These are phyloP conservation scores for Phytophthora melonis DNA, from an alignment of 352 stramenopile species.

Conservation along the genomic window DNA sequence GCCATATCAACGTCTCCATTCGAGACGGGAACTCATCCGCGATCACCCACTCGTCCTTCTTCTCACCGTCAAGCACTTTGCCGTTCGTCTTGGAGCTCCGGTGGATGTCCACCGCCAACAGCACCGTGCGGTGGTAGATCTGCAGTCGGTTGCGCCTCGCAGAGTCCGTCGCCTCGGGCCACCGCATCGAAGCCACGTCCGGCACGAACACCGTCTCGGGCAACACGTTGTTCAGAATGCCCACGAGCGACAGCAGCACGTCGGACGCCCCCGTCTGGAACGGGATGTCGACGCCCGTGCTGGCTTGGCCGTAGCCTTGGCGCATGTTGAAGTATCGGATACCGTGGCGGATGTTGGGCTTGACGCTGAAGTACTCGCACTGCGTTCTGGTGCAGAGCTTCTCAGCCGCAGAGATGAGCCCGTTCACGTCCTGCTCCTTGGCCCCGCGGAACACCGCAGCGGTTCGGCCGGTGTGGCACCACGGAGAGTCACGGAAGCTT, in stretches of 20 bases:
- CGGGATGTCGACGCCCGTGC: slow-evolving; percentile 41
- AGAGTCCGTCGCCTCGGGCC: slow-evolving; percentile 30
- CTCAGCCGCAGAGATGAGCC: slow-evolving; percentile 50
- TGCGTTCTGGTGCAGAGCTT: slow-evolving; percentile 52
- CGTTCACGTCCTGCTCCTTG: slow-evolving; percentile 52
- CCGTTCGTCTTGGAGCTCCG: slow-evolving; percentile 49
- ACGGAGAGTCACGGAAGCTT: slow-evolving; percentile 15
- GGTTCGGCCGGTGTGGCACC: slow-evolving; percentile 52
- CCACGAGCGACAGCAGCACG: slow-evolving; percentile 60
- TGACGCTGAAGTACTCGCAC: slow-evolving; percentile 64
- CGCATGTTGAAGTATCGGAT: slow-evolving; percentile 75
- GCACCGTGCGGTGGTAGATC: slow-evolving; percentile 58
- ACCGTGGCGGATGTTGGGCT: slow-evolving; percentile 59
- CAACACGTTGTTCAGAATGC: slow-evolving; percentile 62
- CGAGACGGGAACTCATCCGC: no score
- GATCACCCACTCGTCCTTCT: no score
- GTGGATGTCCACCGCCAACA: slow-evolving; percentile 57
- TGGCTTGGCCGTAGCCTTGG: slow-evolving; percentile 54
- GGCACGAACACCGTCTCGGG: slow-evolving; percentile 54
- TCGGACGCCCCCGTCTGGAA: slow-evolving; percentile 60
- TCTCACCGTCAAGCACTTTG: no score
- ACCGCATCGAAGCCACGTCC: slow-evolving; percentile 22
- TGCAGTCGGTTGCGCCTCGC: slow-evolving; percentile 45
- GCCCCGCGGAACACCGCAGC: slow-evolving; percentile 61
- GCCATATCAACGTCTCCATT: no score